Base-by-base conservation (phyloP, 73 alveolate genomes). In the Paramecium tetraurelia region DNA sequence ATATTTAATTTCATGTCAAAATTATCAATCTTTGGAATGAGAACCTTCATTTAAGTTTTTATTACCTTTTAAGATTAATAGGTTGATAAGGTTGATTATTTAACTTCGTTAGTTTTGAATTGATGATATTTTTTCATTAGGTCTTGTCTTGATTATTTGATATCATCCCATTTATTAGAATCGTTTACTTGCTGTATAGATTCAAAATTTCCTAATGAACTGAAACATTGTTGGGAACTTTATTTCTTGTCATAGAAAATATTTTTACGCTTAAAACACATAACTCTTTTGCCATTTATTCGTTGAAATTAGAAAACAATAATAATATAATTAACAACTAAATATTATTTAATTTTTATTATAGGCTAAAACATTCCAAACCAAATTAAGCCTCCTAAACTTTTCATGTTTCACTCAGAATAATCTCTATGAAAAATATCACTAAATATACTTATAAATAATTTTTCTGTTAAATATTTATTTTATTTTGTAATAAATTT, bases 201-300 rank as follows among this genome's bases (percentile, higher is more conserved):
- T 63, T 63, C 84, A 33, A 63, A 63, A 63, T 63, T 63, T 10
- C 50, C 41, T 31, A 63, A 33, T 63, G 41, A 63, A 63, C 84
- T 63, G 24, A 31, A 63, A 5, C 84, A 63, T 33, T 63, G 27
- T 63, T 63, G 27, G 0, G 84, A 63, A 9, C 27, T 63, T 63
- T 63, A 63, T 63, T 63, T 63, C 84, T 63, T 27, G 12, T 31
- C 33, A 3, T 63, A 63, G 46, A 63, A 31, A 11, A 5, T 11
- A 27, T 0, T 31, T 31, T 63, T 63, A 63, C 84, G 11, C 84
- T 63, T 33, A 63, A 63, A 31, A 27, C 84, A 63, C 7, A 63
- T 27, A 63, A 14, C 21, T 63, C 84, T 63, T 63, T 63, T 63
- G 84, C 84, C 84, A 63, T 63, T 63, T 63, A 63, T 63, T 63